A percentile compares a stretch with the other conserved stretches of the same genome.
Conservation (phyloP, 1,139 yeast genomes). For the Lodderomyces parapsilosis region DNA sequence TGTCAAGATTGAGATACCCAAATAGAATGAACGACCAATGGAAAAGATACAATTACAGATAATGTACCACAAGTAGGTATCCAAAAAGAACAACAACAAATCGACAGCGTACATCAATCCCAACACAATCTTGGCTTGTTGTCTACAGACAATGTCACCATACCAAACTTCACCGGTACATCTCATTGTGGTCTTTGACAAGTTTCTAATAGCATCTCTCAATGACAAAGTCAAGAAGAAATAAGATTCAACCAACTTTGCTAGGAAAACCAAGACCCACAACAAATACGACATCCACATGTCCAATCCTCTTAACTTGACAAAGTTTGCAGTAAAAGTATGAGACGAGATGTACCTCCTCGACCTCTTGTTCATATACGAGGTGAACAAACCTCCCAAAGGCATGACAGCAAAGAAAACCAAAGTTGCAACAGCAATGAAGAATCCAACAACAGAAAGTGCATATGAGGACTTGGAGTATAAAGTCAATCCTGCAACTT, state of each 20-base stretch:
- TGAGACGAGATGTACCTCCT: constrained; percentile 92
- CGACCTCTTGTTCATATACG: constrained; percentile 84
- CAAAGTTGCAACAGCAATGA: constrained; percentile 81
- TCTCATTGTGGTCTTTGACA: constrained; percentile 48
- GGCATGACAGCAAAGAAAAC: constrained; percentile 94
- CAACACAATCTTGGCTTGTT: constrained; percentile 83
- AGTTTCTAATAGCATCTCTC: constrained; percentile 87
- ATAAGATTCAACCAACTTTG: constrained; percentile 88
- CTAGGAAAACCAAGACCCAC: constrained; percentile 86
- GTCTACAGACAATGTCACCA: constrained; percentile 69
- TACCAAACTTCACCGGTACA: constrained; percentile 88
- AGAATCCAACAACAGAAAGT: constrained; percentile 86
- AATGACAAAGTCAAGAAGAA: constrained; percentile 86
- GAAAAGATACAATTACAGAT: constrained; percentile 92
- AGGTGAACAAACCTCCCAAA: constrained; percentile 92
- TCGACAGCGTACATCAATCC: constrained; percentile 93
- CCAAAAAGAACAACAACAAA: constrained; percentile 92
- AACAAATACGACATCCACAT: constrained; percentile 95
- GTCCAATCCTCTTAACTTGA: constrained; percentile 78
- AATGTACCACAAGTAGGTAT: constrained; percentile 98
- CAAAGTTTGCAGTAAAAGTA: constrained; percentile 91
- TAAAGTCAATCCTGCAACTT: constrained; percentile 69
- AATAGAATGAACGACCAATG: constrained; percentile 94
- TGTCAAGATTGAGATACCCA: constrained; percentile 96
- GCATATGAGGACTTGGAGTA: constrained; percentile 75